Evolutionary conservation across 306 rosid species (phyloP).

Genomic region (Quercus alba): DNA sequence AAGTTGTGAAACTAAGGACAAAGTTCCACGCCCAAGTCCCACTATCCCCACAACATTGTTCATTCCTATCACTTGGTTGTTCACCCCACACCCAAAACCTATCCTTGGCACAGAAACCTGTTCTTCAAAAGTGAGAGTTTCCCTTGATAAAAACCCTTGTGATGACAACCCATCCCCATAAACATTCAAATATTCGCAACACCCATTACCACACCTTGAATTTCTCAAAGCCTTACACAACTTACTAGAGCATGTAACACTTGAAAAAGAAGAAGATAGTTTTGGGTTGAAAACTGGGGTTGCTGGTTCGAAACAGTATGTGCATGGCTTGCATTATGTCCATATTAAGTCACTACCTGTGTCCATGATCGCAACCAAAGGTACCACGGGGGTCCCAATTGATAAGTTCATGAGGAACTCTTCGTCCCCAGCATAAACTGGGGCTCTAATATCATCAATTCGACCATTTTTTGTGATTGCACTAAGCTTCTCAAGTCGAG

Average conservation of each 20-base stretch:
- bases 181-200: not conserved
- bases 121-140: not conserved
- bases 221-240: not conserved
- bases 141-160: not conserved
- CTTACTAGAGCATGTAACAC: not conserved
- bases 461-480: not conserved
- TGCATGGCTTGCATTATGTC: not conserved
- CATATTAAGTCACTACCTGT: not conserved
- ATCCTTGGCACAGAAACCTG: not conserved
- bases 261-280: not conserved
- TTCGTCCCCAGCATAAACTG: not conserved
- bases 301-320: not conserved
- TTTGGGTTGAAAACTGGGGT: not conserved
- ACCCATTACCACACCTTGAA: not conserved
- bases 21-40: not conserved
- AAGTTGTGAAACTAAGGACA: not conserved
- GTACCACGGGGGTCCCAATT: not conserved
- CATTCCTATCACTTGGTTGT: not conserved
- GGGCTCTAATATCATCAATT: not conserved
- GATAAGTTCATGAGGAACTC: not conserved
- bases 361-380: not conserved
- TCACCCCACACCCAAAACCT: not conserved
- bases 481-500: not conserved
- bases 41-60: not conserved
- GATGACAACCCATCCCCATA: not conserved